phyloP scores from a whole-genome alignment of 148 eudicot species.

The Silene uniflora region DNA sequence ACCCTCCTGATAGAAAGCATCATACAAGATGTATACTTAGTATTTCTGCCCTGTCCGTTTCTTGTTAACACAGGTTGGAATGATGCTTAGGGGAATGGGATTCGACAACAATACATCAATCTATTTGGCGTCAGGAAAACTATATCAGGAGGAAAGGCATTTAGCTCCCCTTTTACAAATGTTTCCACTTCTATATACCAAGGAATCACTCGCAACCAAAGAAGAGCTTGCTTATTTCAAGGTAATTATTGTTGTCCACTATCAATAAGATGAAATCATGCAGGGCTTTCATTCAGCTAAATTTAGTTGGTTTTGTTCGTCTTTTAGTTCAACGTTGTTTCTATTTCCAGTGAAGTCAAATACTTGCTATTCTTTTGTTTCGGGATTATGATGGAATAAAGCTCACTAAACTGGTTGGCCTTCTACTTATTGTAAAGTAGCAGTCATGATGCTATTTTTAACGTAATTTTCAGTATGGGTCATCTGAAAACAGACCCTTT shows the following conservation, averaged over 20 bases:
- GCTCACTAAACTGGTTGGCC: background rate
- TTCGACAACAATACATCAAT: conserved; percentile 66
- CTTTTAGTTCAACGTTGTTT: background rate
- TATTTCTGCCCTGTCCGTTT: conserved; percentile 1
- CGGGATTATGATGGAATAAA: background rate
- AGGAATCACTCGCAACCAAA: conserved; percentile 61
- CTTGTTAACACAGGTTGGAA: conserved; percentile 86
- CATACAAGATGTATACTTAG: background rate
- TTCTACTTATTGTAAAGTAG: background rate
- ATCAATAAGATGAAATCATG: background rate
- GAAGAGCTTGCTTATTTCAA: conserved; percentile 65
- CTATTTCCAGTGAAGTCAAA: background rate
- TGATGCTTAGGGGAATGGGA: conserved; percentile 96
- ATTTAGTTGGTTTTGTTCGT: background rate
- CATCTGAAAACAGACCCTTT: background rate
- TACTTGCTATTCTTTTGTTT: background rate
- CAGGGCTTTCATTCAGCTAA: background rate
- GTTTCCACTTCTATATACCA: conserved; percentile 77
- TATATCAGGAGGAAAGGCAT: conserved; percentile 56
- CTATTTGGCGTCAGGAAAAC: conserved; percentile 85
- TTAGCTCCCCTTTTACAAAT: conserved; percentile 70
- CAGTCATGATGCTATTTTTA: background rate
- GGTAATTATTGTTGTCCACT: conserved; percentile 30
- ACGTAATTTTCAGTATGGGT: too few relatives aligned
- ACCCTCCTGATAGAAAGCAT: background rate